Conservation (phyloP, 2,329 filamentous ascomycete species). For the Penicillium digitatum region DNA sequence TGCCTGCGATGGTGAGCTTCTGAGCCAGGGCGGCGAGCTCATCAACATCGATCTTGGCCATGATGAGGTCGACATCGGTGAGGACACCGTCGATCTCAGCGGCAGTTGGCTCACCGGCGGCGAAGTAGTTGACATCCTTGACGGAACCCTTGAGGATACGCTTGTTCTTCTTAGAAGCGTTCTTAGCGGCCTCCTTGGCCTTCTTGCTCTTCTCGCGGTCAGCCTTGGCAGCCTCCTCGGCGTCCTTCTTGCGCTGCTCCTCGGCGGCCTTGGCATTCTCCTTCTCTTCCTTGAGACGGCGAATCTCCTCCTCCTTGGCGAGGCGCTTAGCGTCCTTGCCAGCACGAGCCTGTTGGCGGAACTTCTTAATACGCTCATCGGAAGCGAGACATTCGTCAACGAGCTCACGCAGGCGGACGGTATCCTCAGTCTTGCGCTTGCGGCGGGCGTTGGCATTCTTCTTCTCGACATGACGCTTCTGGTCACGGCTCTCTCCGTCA, state of each 20-base stretch:
- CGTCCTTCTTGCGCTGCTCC: constrained; percentile 72
- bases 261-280: constrained; percentile 78
- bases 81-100: constrained; percentile 77
- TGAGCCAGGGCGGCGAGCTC: constrained; percentile 79
- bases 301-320: constrained; percentile 88
- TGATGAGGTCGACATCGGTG: constrained; percentile 78
- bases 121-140: constrained; percentile 98
- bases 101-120: constrained; percentile 65
- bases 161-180: constrained; percentile 99
- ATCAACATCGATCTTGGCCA: constrained; percentile 83
- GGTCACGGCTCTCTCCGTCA: constrained; percentile 97
- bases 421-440: constrained; percentile 99
- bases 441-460: constrained; percentile 97
- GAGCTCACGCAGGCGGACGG: constrained; percentile 78
- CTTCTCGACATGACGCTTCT: constrained; percentile 96
- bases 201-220: constrained; percentile 85
- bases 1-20: constrained; percentile 73
- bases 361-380: constrained; percentile 96
- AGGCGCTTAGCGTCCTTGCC: constrained; percentile 93
- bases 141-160: constrained; percentile 87
- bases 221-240: constrained; percentile 80
- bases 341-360: constrained; percentile 85
- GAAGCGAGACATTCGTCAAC: constrained; percentile 79
- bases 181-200: constrained; percentile 97
- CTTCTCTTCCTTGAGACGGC: constrained; percentile 80